phyloP scores from a whole-genome alignment of 352 stramenopile species.

The Phytopythium oedochilum region DNA sequence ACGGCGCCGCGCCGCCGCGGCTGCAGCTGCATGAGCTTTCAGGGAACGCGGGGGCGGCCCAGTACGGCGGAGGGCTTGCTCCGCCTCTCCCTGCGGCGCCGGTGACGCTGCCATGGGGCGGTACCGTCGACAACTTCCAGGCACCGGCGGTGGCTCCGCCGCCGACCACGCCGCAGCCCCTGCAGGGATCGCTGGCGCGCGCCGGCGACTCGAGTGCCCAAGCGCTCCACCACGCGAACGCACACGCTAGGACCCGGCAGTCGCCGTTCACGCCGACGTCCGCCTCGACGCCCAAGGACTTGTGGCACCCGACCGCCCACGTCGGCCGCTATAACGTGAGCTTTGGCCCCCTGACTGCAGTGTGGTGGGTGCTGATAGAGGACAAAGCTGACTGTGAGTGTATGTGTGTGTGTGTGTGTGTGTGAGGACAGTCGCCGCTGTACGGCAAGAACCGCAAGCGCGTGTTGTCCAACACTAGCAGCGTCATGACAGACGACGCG shows the following conservation, averaged over 20 bases:
- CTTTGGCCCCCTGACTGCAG: too few species aligned
- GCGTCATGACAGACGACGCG: conserved; percentile 8
- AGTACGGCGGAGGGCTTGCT: not conserved
- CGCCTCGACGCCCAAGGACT: conserved; percentile 7
- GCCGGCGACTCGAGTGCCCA: not conserved
- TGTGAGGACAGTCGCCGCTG: conserved; percentile 20
- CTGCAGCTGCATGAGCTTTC: conserved; percentile 16
- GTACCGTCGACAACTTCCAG: not conserved
- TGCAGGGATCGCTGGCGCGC: not conserved
- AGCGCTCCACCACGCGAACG: conserved; percentile 10
- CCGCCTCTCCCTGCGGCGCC: conserved; percentile 1
- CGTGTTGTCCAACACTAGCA: conserved; percentile 29
- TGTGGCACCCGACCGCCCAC: conserved; percentile 21
- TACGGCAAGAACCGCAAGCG: conserved; percentile 34
- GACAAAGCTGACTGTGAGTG: too few species aligned
- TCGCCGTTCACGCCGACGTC: conserved; percentile 11
- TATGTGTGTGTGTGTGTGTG: not conserved
- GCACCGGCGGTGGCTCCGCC: not conserved
- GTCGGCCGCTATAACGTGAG: conserved; percentile 28
- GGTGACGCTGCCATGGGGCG: conserved; percentile 4
- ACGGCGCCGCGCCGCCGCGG: conserved; percentile 5
- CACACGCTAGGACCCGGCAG: conserved; percentile 5
- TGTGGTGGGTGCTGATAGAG: too few species aligned
- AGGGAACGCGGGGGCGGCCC: not conserved
- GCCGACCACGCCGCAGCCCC: not conserved